Percentiles rank a stretch among this genome's conserved stretches.
phyloP scores from a whole-genome alignment of 176 grass and related monocot species.

The Raddia guianensis region DNA sequence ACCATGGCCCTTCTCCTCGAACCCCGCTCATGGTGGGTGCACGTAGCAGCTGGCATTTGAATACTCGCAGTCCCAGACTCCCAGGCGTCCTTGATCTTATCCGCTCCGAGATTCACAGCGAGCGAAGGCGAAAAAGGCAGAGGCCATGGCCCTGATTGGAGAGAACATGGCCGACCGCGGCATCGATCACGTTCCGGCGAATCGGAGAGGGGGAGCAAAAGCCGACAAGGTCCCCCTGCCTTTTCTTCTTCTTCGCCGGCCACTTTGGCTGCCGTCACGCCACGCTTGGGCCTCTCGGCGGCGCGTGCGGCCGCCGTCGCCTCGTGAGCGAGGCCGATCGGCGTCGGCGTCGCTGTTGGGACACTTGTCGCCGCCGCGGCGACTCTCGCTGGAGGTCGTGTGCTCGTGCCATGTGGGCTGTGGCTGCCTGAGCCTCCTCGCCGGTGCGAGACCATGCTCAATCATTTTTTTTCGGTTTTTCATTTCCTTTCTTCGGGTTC shows the following conservation, averaged over 20 bases:
- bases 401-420: not conserved
- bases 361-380: slow-evolving; percentile 29
- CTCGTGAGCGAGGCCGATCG: not conserved
- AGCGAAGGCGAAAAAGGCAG: no score
- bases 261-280: no score
- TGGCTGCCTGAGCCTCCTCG: no score
- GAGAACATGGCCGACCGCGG: slow-evolving; percentile 25
- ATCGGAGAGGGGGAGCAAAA: not conserved
- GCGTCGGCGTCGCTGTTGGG: slow-evolving; percentile 20
- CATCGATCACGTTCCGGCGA: not conserved
- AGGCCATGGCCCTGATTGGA: not conserved
- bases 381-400: not conserved
- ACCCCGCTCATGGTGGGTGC: not conserved
- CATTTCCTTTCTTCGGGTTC: no score
- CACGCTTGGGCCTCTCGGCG: no score
- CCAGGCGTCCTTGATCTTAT: slow-evolving; percentile 30
- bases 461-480: no score
- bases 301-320: no score
- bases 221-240: not conserved
- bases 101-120: slow-evolving; percentile 9
- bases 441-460: no score
- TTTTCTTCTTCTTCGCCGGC: not conserved
- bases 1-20: no score
- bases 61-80: slow-evolving; percentile 1
- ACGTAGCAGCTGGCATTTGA: not conserved